These are phyloP conservation scores for Rhizophagus sp. DNA, from an alignment of 192 early-diverging fungal genomes.

Conservation along the genomic window DNA sequence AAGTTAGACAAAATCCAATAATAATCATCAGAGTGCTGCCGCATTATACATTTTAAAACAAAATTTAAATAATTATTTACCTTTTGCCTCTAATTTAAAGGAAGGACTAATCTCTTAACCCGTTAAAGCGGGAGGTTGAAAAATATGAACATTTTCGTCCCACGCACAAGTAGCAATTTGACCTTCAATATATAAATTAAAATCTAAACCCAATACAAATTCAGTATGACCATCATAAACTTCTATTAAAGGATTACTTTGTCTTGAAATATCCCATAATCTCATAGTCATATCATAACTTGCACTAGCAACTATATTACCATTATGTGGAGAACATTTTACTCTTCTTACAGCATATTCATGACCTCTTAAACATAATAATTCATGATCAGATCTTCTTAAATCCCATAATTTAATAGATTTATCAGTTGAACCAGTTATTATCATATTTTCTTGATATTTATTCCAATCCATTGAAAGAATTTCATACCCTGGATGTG, in stretches of 20 bases:
- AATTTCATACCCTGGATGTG: constrained; percentile 79
- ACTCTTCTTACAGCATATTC: constrained; percentile 92
- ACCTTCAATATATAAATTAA: constrained; percentile 84
- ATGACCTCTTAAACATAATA: constrained; percentile 79
- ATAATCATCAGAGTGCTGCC: too few species aligned
- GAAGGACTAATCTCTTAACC: too few species aligned
- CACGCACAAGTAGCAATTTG: constrained; percentile 92
- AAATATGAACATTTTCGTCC: constrained; percentile 86
- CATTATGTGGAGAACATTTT: constrained; percentile 90
- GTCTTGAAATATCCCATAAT: constrained; percentile 78
- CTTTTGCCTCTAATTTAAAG: not conserved
- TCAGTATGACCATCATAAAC: constrained; percentile 89
- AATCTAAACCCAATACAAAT: constrained; percentile 97
- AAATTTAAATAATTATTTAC: not conserved
- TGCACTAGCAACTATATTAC: constrained; percentile 61
- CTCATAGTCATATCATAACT: constrained; percentile 95
- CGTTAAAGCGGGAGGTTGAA: too few species aligned
- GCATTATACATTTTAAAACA: too few species aligned
- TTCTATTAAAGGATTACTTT: constrained; percentile 54
- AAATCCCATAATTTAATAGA: constrained; percentile 92
- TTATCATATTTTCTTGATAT: constrained; percentile 75
- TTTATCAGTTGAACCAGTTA: constrained; percentile 68
- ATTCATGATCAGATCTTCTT: constrained; percentile 70
- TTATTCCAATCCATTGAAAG: constrained; percentile 98
- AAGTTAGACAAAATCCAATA: too few species aligned